Evolutionary conservation across 768 basidiomycete genomes (phyloP).

Genomic region (Podaxis sp.): DNA sequence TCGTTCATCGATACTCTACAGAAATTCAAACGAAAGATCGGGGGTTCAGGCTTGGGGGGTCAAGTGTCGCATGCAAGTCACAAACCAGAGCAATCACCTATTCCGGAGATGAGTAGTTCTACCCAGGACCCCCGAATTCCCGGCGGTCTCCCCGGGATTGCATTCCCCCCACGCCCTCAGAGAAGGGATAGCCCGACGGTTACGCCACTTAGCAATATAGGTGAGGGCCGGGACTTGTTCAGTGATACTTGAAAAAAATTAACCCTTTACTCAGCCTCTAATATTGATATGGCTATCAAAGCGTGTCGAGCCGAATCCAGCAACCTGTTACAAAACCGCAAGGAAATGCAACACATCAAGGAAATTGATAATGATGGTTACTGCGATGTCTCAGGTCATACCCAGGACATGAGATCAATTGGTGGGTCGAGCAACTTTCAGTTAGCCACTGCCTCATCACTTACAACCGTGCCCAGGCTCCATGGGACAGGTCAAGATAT

Average conservation of each 20-base stretch:
- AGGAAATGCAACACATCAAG: slow-evolving; percentile 68
- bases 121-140: neutral
- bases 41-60: slow-evolving; percentile 1
- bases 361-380: slow-evolving; percentile 81
- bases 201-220: slow-evolving; percentile 42
- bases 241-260: neutral
- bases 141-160: slow-evolving; percentile 1
- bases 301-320: slow-evolving; percentile 71
- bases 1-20: slow-evolving; percentile 22
- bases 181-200: slow-evolving; percentile 19
- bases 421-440: slow-evolving; percentile 40
- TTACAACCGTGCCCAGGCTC: slow-evolving; percentile 38
- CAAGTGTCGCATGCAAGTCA: neutral
- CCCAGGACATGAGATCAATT: slow-evolving; percentile 57
- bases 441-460: neutral
- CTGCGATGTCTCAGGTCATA: slow-evolving; percentile 71
- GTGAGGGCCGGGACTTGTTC: slow-evolving; percentile 23
- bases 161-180: neutral
- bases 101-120: neutral
- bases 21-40: slow-evolving; percentile 26
- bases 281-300: slow-evolving; percentile 68
- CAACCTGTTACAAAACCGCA: slow-evolving; percentile 57
- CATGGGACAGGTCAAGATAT: slow-evolving; percentile 63
- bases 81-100: neutral
- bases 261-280: slow-evolving; percentile 41